Conservation (phyloP, 441 rosid species). For the Euphorbia neoarborescens region DNA sequence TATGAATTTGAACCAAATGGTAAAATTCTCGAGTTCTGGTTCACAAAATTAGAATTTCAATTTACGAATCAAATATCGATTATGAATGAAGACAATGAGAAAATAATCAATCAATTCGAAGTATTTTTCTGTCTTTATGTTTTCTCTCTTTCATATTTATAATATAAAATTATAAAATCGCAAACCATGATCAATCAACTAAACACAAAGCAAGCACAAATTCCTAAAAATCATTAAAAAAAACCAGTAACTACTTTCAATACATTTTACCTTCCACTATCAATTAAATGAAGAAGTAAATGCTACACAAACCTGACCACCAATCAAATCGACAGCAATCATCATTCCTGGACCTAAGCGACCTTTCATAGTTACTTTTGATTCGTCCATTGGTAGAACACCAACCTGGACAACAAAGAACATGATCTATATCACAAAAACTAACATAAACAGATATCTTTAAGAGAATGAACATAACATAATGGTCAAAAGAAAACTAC, state of each 20-base stretch:
- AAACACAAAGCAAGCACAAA: background rate
- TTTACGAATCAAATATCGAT: too few species aligned
- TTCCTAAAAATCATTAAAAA: background rate
- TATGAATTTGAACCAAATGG: too few species aligned
- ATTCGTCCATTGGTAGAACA: conserved; percentile 91
- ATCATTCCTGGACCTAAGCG: conserved; percentile 99
- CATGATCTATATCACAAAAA: conserved; percentile 17
- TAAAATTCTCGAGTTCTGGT: too few species aligned
- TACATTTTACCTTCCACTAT: background rate
- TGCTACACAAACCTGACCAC: conserved; percentile 74
- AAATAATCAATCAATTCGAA: too few species aligned
- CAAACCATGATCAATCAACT: background rate
- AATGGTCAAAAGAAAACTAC: background rate
- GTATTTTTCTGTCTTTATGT: too few species aligned
- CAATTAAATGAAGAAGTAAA: conserved; percentile 16
- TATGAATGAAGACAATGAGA: too few species aligned
- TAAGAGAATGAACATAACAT: background rate
- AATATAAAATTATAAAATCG: background rate
- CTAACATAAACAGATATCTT: background rate
- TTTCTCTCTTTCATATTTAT: too few species aligned
- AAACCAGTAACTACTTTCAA: background rate
- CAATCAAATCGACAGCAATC: conserved; percentile 76
- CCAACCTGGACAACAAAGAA: conserved; percentile 61
- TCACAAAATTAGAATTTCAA: too few species aligned
- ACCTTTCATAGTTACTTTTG: conserved; percentile 85